A percentile compares a stretch with the other conserved stretches of the same genome.
Conservation (phyloP, 1,284 basidiomycete genomes). For the Cryptococcus sp. region DNA sequence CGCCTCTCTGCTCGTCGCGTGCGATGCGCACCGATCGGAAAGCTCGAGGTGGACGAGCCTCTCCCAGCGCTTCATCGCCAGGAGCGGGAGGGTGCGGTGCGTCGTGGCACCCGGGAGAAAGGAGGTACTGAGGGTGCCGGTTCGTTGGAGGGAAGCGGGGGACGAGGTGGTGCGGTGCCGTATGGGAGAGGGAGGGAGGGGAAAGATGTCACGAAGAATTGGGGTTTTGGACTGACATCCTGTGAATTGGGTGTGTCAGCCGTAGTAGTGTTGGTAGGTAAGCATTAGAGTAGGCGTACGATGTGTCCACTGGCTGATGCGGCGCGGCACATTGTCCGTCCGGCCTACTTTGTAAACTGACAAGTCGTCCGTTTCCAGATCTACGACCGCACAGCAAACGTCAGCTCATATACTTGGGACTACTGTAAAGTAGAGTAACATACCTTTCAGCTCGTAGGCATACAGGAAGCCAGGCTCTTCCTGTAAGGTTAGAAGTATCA, state of each 20-base stretch:
- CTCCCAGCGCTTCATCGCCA: conserved; percentile 45
- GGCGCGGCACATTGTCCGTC: conserved; percentile 48
- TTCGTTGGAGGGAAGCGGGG: conserved; percentile 10
- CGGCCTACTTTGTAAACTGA: conserved; percentile 48
- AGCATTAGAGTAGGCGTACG: conserved; percentile 33
- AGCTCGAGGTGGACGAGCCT: conserved; percentile 49
- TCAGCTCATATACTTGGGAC: background rate
- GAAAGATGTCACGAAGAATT: conserved; percentile 47
- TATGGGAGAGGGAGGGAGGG: conserved; percentile 15
- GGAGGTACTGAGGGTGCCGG: conserved; percentile 20
- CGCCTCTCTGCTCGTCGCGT: conserved; percentile 9
- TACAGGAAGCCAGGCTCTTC: conserved; percentile 47
- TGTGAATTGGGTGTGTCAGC: conserved; percentile 8
- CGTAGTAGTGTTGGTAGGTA: background rate
- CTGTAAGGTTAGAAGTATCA: conserved; percentile 15
- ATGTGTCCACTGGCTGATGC: conserved; percentile 47
- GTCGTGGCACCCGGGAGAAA: conserved; percentile 39
- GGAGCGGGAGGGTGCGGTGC: conserved; percentile 8
- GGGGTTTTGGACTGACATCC: conserved; percentile 45
- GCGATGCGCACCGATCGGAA: conserved; percentile 29
- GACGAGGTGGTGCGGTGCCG: background rate
- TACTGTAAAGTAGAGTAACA: conserved; percentile 1
- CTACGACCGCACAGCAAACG: conserved; percentile 10
- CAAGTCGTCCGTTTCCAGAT: conserved; percentile 28
- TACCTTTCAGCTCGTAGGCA: conserved; percentile 47